Conservation (phyloP, 768 basidiomycete genomes). For the Boletus eberwhitei region DNA sequence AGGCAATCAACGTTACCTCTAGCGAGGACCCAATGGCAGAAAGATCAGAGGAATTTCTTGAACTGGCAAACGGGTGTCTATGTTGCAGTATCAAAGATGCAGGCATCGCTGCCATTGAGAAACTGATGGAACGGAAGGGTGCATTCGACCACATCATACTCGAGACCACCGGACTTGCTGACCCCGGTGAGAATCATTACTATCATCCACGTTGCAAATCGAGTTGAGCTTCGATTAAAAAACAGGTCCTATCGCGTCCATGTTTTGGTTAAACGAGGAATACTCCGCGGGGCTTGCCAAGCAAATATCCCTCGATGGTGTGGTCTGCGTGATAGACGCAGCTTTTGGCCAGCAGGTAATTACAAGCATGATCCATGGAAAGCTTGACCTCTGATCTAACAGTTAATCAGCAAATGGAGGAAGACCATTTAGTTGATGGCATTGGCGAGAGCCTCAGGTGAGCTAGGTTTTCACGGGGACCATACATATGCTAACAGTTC, state of each 20-base stretch:
- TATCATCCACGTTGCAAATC: not conserved
- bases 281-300: conserved; percentile 63
- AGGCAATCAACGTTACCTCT: conserved; percentile 79
- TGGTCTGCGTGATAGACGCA: conserved; percentile 90
- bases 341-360: conserved; percentile 66
- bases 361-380: conserved; percentile 32
- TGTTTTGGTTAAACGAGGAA: conserved; percentile 88
- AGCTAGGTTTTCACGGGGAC: not conserved
- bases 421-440: conserved; percentile 62
- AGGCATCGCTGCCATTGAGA: conserved; percentile 91
- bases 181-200: conserved; percentile 62
- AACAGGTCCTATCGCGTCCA: conserved; percentile 77
- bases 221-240: not conserved
- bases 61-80: conserved; percentile 94
- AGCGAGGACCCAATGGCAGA: conserved; percentile 58
- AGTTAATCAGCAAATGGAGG: conserved; percentile 73
- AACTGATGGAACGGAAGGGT: conserved; percentile 81
- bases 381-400: conserved; percentile 3
- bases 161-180: conserved; percentile 94
- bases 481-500: not conserved
- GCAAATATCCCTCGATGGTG: conserved; percentile 80
- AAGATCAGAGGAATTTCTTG: conserved; percentile 81
- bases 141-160: conserved; percentile 93
- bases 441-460: conserved; percentile 82
- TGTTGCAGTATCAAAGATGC: conserved; percentile 97